Evolutionary conservation across 768 basidiomycete species (phyloP).

Genomic region (Amanita thiersii): DNA sequence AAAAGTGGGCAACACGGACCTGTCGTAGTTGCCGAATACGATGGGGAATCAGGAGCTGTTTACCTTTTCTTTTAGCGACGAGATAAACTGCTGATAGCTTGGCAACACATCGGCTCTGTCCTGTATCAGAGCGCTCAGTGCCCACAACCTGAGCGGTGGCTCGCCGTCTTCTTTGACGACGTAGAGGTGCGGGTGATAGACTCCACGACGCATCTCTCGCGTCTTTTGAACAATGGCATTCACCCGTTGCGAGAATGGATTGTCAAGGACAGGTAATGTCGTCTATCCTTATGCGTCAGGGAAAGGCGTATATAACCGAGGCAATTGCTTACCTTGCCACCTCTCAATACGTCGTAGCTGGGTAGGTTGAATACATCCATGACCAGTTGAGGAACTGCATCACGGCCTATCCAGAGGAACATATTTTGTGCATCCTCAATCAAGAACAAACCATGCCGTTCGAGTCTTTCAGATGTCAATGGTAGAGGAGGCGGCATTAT

Average conservation of each 20-base stretch:
- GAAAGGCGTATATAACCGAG: not conserved
- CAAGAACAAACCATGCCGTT: slow-evolving; percentile 90
- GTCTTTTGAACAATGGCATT: slow-evolving; percentile 93
- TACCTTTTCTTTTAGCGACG: slow-evolving; percentile 86
- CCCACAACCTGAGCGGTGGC: slow-evolving; percentile 91
- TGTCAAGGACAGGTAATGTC: slow-evolving; percentile 86
- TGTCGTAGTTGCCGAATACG: slow-evolving; percentile 1
- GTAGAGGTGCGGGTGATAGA: slow-evolving; percentile 91
- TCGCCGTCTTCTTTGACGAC: slow-evolving; percentile 98
- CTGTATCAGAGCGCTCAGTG: slow-evolving; percentile 88
- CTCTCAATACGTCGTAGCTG: slow-evolving; percentile 80
- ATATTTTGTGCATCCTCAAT: slow-evolving; percentile 98
- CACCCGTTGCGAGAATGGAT: slow-evolving; percentile 91
- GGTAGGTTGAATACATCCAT: slow-evolving; percentile 92
- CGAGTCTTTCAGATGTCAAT: slow-evolving; percentile 89
- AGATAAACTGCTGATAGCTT: slow-evolving; percentile 93
- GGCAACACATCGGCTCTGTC: slow-evolving; percentile 92
- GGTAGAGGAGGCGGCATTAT: slow-evolving; percentile 85
- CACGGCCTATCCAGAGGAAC: slow-evolving; percentile 97
- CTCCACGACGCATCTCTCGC: slow-evolving; percentile 86
- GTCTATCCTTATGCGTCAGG: slow-evolving; percentile 35
- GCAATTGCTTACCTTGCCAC: slow-evolving; percentile 69
- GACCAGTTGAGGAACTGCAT: slow-evolving; percentile 92
- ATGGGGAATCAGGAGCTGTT: slow-evolving; percentile 9
- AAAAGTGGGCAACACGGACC: slow-evolving; percentile 5